Evolutionary conservation across 2,329 filamentous ascomycete species (phyloP).

Genomic region (Aspergillus fructus): DNA sequence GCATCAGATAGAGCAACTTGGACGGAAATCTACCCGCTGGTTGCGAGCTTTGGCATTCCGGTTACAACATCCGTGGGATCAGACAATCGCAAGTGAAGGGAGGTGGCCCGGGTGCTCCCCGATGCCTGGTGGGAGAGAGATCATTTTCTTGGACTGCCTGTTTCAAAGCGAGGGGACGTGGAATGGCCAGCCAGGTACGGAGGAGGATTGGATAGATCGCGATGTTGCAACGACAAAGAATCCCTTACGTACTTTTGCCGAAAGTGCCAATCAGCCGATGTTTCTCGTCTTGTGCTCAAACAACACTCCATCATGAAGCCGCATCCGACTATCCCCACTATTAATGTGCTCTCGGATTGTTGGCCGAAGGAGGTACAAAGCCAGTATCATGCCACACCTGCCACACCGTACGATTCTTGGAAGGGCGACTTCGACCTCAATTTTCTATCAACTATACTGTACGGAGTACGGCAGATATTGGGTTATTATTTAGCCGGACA

Average conservation of each 20-base stretch:
- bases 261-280: not conserved
- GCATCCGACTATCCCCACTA: not conserved
- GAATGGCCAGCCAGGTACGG: not conserved
- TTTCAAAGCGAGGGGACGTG: not conserved
- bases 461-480: not conserved
- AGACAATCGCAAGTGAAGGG: not conserved
- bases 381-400: constrained; percentile 3
- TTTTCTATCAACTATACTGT: not conserved
- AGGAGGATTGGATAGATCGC: not conserved
- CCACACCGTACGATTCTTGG: not conserved
- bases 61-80: not conserved
- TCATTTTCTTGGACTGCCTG: not conserved
- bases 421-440: not conserved
- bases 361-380: not conserved
- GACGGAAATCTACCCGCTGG: not conserved
- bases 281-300: not conserved
- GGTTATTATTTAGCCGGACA: not conserved
- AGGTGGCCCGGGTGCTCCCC: not conserved
- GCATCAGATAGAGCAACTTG: constrained; percentile 18
- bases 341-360: not conserved
- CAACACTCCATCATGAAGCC: not conserved
- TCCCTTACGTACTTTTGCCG: not conserved
- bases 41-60: constrained; percentile 2
- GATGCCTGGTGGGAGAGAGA: too few relatives aligned
- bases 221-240: not conserved